phyloP scores from a whole-genome alignment of 2,329 filamentous ascomycete genomes.

The Tolypocladium cylindrosporum region DNA sequence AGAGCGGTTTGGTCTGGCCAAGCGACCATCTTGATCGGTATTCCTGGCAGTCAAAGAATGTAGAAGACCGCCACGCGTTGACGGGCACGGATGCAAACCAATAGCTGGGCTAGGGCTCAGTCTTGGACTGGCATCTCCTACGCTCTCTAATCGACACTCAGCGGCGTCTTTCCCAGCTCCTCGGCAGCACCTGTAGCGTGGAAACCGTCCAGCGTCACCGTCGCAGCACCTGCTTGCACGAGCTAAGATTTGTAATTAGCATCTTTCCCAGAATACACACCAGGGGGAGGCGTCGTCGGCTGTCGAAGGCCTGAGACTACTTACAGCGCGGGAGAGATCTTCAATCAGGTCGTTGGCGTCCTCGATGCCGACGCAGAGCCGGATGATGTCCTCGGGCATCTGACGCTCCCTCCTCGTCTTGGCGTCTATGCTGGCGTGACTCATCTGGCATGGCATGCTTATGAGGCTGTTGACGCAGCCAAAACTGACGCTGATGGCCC shows the following conservation, averaged over 20 bases:
- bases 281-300: not conserved
- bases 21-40: not conserved
- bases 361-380: constrained; percentile 93
- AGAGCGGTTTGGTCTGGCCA: not conserved
- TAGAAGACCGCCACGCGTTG: not conserved
- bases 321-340: constrained; percentile 80
- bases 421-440: constrained; percentile 93
- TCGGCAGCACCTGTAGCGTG: constrained; percentile 42
- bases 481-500: constrained; percentile 94
- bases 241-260: constrained; percentile 40
- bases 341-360: constrained; percentile 87
- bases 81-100: not conserved
- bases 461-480: constrained; percentile 98
- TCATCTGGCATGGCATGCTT: constrained; percentile 99
- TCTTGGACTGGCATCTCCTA: not conserved
- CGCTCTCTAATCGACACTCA: constrained; percentile 7
- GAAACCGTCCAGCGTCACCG: constrained; percentile 74
- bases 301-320: constrained; percentile 24
- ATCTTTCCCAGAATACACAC: not conserved
- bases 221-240: constrained; percentile 89
- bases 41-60: not conserved
- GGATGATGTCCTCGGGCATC: constrained; percentile 94
- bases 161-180: constrained; percentile 20
- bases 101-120: not conserved
- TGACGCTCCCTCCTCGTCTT: constrained; percentile 83